Conservation (phyloP, 23 red algal species). For the Cyanidioschyzon merolae region DNA sequence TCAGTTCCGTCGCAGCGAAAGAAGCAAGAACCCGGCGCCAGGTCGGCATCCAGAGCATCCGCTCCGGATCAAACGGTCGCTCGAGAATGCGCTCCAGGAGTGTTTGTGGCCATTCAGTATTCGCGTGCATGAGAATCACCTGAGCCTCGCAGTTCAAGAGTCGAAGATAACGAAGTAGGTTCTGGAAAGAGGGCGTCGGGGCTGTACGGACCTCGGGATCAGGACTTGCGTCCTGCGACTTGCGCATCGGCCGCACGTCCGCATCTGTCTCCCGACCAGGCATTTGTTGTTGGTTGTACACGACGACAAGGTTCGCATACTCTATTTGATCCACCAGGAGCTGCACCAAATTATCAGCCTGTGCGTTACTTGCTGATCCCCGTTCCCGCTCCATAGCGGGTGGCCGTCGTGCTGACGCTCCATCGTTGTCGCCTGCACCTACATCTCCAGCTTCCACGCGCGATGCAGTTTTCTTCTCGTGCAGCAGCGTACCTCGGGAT, state of each 20-base stretch:
- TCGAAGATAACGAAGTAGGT: not conserved
- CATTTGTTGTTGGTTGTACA: not conserved
- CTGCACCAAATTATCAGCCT: conserved; percentile 5
- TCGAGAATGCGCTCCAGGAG: not conserved
- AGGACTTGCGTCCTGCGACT: not conserved
- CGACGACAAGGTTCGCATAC: conserved; percentile 23
- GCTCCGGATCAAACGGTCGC: not conserved
- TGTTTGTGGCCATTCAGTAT: not conserved
- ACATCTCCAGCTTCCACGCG: not conserved
- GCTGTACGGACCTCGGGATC: not conserved
- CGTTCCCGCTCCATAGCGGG: not conserved
- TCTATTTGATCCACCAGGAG: conserved; percentile 16
- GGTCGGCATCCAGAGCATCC: conserved; percentile 2
- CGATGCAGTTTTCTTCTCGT: not conserved
- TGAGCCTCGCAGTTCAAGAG: not conserved
- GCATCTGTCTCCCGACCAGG: not conserved
- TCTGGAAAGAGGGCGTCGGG: no score
- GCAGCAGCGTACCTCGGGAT: no score
- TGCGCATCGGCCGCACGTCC: not conserved
- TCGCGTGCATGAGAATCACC: not conserved
- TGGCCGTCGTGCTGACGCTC: not conserved
- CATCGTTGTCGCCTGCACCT: not conserved
- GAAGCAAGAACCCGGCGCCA: conserved; percentile 3
- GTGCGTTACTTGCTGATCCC: not conserved
- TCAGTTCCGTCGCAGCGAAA: not conserved